These are phyloP conservation scores for Pyricularia pennisetigena DNA, from an alignment of 2,329 filamentous ascomycete genomes.

Conservation along the genomic window DNA sequence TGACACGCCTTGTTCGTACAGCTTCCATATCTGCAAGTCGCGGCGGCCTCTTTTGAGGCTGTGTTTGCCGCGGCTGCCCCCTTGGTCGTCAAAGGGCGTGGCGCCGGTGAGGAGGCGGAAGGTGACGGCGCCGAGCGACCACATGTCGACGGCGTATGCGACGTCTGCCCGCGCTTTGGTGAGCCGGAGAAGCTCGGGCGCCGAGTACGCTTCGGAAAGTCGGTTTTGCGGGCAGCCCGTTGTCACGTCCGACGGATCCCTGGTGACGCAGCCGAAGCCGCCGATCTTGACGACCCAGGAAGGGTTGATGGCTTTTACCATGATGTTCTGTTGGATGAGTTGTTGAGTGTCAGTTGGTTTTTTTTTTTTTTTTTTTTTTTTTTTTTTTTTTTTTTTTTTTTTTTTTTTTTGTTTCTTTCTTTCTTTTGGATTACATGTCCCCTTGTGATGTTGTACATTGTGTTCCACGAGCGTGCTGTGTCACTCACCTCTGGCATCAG, in stretches of 20 bases:
- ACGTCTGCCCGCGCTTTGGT: neutral
- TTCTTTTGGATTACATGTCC: neutral
- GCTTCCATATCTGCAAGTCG: no score
- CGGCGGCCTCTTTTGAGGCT: neutral
- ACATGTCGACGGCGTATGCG: constrained; percentile 14
- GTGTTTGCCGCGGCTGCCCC: no score
- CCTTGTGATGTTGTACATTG: neutral
- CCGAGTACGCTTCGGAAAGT: constrained; percentile 10
- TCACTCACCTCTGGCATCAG: constrained; percentile 12
- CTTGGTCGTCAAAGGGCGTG: neutral
- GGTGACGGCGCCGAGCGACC: constrained; percentile 14
- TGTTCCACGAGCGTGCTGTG: neutral
- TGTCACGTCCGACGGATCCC: constrained; percentile 9
- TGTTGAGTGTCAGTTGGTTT: neutral
- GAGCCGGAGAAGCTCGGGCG: constrained; percentile 13
- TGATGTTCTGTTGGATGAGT: constrained; percentile 15
- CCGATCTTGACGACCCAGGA: constrained; percentile 18
- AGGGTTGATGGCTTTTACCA: constrained; percentile 12
- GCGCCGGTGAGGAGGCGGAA: constrained; percentile 9
- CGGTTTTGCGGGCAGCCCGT: constrained; percentile 9
- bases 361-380: neutral
- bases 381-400: neutral
- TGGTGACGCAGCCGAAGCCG: constrained; percentile 18
- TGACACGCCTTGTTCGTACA: neutral
- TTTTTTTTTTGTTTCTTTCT: no score